These are phyloP conservation scores for Cruciata laevipes DNA, from an alignment of 257 asterid species.

Conservation along the genomic window DNA sequence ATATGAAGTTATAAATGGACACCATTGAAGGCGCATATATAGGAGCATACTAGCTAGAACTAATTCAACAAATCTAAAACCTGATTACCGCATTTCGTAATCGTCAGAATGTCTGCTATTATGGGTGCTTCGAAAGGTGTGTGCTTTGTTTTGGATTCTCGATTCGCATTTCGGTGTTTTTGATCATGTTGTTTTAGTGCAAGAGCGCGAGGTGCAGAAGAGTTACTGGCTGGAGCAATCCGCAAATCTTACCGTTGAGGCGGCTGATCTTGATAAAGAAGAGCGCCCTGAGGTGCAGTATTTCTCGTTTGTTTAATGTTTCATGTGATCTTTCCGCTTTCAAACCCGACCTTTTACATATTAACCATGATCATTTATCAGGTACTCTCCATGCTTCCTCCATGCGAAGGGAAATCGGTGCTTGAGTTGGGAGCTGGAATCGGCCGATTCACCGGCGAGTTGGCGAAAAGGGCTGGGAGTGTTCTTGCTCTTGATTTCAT, in stretches of 20 bases:
- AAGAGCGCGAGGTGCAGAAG: slow-evolving; percentile 88
- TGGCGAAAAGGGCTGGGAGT: slow-evolving; percentile 64
- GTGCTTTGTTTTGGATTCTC: not conserved
- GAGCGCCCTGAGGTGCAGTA: slow-evolving; percentile 86
- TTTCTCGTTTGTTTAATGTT: not conserved
- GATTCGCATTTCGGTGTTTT: not conserved
- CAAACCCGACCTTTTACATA: too few relatives aligned
- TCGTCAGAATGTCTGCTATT: not conserved
- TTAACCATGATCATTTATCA: too few relatives aligned
- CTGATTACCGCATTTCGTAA: too few relatives aligned
- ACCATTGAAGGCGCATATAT: too few relatives aligned
- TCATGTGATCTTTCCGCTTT: too few relatives aligned
- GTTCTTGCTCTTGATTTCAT: slow-evolving; percentile 83
- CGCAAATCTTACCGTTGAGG: slow-evolving; percentile 63
- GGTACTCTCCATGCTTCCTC: slow-evolving; percentile 87
- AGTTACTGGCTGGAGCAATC: slow-evolving; percentile 90
- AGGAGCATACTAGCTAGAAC: too few relatives aligned
- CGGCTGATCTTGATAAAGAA: slow-evolving; percentile 93
- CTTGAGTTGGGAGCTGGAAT: slow-evolving; percentile 99
- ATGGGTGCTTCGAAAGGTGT: slow-evolving; percentile 62
- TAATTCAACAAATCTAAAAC: too few relatives aligned
- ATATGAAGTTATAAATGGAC: too few relatives aligned
- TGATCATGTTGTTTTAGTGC: slow-evolving; percentile 27
- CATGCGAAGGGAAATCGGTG: slow-evolving; percentile 69
- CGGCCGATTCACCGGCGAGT: slow-evolving; percentile 94